Conservation (phyloP, 305 asterid genomes). For the Fraxinus velutina region DNA sequence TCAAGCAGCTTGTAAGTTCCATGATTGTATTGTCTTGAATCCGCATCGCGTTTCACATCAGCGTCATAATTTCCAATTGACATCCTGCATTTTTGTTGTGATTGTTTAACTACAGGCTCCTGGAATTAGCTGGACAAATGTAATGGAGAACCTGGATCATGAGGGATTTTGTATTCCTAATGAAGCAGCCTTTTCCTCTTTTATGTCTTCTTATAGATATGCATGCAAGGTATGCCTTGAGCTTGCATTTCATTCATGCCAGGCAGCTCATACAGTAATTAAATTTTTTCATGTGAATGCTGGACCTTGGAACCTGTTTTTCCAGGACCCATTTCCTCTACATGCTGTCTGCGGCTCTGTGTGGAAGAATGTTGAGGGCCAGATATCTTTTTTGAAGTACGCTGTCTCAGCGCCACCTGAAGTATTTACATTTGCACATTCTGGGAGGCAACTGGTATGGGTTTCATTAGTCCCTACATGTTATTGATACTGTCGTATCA, state of each 20-base stretch:
- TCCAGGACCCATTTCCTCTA: conserved; percentile 90
- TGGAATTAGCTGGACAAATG: conserved; percentile 70
- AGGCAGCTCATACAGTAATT: background rate
- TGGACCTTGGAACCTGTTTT: conserved; percentile 7
- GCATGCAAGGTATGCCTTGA: conserved; percentile 67
- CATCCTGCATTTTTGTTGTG: conserved; percentile 2
- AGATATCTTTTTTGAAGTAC: conserved; percentile 77
- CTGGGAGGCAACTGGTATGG: conserved; percentile 72
- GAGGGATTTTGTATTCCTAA: conserved; percentile 82
- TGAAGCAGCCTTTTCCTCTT: conserved; percentile 78
- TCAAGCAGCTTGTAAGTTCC: conserved; percentile 79
- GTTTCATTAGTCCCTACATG: conserved; percentile 19
- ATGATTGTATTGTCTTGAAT: conserved; percentile 12
- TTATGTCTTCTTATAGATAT: conserved; percentile 69
- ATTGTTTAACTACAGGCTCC: conserved; percentile 54
- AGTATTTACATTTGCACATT: conserved; percentile 74
- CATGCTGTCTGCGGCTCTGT: conserved; percentile 80
- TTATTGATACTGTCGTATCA: conserved; percentile 10
- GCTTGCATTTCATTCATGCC: conserved; percentile 7
- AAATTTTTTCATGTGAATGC: background rate
- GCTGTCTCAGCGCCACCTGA: conserved; percentile 83
- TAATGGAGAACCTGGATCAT: conserved; percentile 80
- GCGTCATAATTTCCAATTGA: background rate
- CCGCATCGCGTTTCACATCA: background rate
- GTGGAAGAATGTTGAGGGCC: conserved; percentile 96